Conservation (phyloP, 2,329 filamentous ascomycete genomes). For the Blumeria graminis region DNA sequence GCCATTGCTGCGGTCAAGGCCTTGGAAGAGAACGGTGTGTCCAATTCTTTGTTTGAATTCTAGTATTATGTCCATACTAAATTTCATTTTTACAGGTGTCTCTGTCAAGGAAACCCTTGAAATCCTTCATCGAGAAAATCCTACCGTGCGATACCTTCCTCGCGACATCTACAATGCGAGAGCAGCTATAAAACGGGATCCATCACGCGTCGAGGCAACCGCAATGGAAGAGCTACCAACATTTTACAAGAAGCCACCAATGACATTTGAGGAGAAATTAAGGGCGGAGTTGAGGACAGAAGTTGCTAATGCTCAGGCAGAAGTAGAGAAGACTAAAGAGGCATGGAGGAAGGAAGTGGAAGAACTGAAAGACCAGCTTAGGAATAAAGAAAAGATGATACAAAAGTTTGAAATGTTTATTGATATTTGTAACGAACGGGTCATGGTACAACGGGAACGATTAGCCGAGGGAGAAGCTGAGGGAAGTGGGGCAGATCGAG, state of each 20-base stretch:
- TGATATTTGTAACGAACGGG: slow-evolving; percentile 41
- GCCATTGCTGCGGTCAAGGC: slow-evolving; percentile 43
- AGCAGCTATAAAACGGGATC: slow-evolving; percentile 41
- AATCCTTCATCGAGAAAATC: slow-evolving; percentile 38
- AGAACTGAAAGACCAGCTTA: slow-evolving; percentile 31
- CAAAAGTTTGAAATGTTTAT: slow-evolving; percentile 44
- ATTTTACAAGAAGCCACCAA: slow-evolving; percentile 41
- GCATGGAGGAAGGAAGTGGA: slow-evolving; percentile 33
- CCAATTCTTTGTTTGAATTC: not conserved
- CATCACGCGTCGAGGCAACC: slow-evolving; percentile 33
- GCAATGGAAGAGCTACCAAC: slow-evolving; percentile 33
- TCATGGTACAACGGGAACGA: slow-evolving; percentile 36
- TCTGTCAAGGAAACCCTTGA: slow-evolving; percentile 42
- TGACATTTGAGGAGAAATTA: slow-evolving; percentile 38
- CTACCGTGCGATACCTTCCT: slow-evolving; percentile 35
- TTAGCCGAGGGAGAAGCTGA: slow-evolving; percentile 15
- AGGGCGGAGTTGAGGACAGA: slow-evolving; percentile 35
- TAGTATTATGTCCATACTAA: slow-evolving; percentile 14
- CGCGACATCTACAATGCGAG: slow-evolving; percentile 44
- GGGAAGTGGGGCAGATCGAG: not conserved
- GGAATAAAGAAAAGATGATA: slow-evolving; percentile 37
- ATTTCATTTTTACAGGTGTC: slow-evolving; percentile 22
- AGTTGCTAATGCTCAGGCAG: slow-evolving; percentile 31
- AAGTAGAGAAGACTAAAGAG: slow-evolving; percentile 30
- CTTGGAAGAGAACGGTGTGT: slow-evolving; percentile 39